A percentile compares a stretch with the other conserved stretches of the same genome.
These are phyloP conservation scores for Penicillium sp. DNA, from an alignment of 2,329 filamentous ascomycete genomes.

Conservation along the genomic window DNA sequence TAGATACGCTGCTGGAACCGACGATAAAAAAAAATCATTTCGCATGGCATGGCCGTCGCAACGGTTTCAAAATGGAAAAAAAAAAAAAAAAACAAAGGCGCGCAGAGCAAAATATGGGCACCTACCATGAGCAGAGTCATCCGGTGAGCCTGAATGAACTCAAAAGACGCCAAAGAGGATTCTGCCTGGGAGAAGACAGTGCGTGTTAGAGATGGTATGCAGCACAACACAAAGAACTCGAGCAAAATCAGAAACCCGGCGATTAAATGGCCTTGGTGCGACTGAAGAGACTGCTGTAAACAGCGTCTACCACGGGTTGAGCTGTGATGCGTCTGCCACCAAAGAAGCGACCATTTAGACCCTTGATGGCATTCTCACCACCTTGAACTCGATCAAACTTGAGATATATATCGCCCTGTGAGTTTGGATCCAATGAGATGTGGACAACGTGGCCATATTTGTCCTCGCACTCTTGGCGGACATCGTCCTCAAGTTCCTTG, in stretches of 20 bases:
- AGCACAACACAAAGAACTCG: constrained; percentile 24
- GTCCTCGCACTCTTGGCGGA: constrained; percentile 83
- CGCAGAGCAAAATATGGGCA: constrained; percentile 25
- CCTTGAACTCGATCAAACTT: constrained; percentile 96
- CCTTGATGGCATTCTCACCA: constrained; percentile 95
- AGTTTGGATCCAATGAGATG: constrained; percentile 89
- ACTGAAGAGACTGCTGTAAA: constrained; percentile 96
- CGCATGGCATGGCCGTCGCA: constrained; percentile 25
- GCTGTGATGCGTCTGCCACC: constrained; percentile 89
- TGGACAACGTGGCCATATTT: constrained; percentile 98
- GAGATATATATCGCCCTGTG: constrained; percentile 92
- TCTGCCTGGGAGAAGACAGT: constrained; percentile 16
- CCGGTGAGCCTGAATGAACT: constrained; percentile 22
- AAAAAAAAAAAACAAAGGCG: constrained; percentile 16
- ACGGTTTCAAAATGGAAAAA: constrained; percentile 13
- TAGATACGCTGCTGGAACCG: constrained; percentile 14
- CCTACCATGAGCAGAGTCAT: constrained; percentile 35
- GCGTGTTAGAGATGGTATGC: constrained; percentile 23
- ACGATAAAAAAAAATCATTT: constrained; percentile 12
- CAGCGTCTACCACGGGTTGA: constrained; percentile 92
- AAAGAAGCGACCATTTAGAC: constrained; percentile 94
- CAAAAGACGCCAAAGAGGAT: constrained; percentile 9
- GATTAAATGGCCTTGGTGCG: constrained; percentile 71
- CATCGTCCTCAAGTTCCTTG: constrained; percentile 90
- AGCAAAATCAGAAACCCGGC: constrained; percentile 4